Evolutionary conservation across 2,329 filamentous ascomycete species (phyloP).

Genomic region (Cercospora janseana): DNA sequence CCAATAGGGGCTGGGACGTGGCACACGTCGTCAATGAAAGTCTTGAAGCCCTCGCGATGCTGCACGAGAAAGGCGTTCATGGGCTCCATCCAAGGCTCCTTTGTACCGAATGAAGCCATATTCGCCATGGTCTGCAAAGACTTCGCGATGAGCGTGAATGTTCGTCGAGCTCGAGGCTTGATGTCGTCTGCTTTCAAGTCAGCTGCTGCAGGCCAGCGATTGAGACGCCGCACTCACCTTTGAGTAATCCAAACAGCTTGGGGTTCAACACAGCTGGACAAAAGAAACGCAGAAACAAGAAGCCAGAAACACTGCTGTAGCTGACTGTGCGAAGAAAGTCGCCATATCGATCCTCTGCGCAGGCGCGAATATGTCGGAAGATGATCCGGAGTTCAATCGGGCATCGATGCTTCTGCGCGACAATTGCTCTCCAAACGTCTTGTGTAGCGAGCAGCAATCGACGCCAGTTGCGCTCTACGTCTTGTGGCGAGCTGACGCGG

Average conservation of each 20-base stretch:
- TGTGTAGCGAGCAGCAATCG: slow-evolving; percentile 73
- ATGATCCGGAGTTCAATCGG: slow-evolving; percentile 80
- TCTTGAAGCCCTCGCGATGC: slow-evolving; percentile 76
- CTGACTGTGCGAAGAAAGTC: slow-evolving; percentile 85
- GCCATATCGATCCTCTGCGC: slow-evolving; percentile 90
- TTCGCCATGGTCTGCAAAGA: slow-evolving; percentile 88
- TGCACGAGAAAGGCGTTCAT: slow-evolving; percentile 86
- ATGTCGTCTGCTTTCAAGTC: slow-evolving; percentile 66
- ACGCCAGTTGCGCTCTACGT: slow-evolving; percentile 80
- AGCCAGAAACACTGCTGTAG: slow-evolving; percentile 93
- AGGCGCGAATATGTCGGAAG: slow-evolving; percentile 85
- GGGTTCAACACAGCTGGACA: slow-evolving; percentile 95
- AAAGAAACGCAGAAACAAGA: slow-evolving; percentile 91
- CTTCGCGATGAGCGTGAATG: slow-evolving; percentile 88
- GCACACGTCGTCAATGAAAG: slow-evolving; percentile 84
- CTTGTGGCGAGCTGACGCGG: slow-evolving; percentile 63
- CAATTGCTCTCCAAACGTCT: slow-evolving; percentile 81
- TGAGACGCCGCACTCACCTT: slow-evolving; percentile 49
- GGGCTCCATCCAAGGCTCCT: slow-evolving; percentile 98
- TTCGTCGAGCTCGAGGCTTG: slow-evolving; percentile 76
- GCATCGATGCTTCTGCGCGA: slow-evolving; percentile 68
- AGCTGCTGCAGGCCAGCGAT: slow-evolving; percentile 4
- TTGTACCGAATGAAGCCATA: slow-evolving; percentile 85
- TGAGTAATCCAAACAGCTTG: slow-evolving; percentile 83
- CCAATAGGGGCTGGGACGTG: slow-evolving; percentile 69